A percentile compares a stretch with the other conserved stretches of the same genome.
Conservation (phyloP, 257 asterid genomes). For the Ballota nigra region DNA sequence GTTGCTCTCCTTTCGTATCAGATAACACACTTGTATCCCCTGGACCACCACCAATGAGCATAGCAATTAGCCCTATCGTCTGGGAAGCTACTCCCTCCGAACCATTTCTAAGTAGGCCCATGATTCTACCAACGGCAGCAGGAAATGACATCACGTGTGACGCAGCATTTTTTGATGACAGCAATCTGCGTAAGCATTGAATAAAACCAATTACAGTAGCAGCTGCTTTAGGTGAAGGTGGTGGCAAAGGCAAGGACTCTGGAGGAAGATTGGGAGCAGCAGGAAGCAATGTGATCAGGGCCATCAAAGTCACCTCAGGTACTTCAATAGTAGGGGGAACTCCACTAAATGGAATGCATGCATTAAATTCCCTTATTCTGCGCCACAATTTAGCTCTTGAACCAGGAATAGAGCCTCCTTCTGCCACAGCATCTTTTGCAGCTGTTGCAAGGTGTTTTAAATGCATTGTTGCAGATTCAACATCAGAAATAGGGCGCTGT, state of each 20-base stretch:
- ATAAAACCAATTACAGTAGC: conserved; percentile 95
- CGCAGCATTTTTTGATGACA: conserved; percentile 91
- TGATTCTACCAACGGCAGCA: conserved; percentile 93
- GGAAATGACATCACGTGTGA: conserved; percentile 98
- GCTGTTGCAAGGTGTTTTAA: conserved; percentile 95
- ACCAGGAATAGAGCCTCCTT: conserved; percentile 99
- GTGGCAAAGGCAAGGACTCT: conserved; percentile 92
- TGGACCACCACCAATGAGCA: conserved; percentile 98
- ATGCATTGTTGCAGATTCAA: conserved; percentile 79
- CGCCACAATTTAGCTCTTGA: conserved; percentile 99
- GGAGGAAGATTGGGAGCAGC: conserved; percentile 97
- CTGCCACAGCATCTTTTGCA: conserved; percentile 97
- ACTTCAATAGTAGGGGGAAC: conserved; percentile 87
- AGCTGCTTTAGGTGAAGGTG: conserved; percentile 99
- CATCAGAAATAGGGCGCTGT: conserved; percentile 56
- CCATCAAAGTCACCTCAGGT: conserved; percentile 98
- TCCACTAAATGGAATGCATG: conserved; percentile 85
- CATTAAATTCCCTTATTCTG: conserved; percentile 95
- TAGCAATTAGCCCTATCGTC: conserved; percentile 80
- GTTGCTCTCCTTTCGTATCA: conserved; percentile 92
- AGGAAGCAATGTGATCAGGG: conserved; percentile 93
- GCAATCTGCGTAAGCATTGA: conserved; percentile 90
- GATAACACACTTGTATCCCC: conserved; percentile 67
- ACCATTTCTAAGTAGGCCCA: conserved; percentile 97
- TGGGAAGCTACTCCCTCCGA: conserved; percentile 96